Base-by-base conservation (phyloP, 306 rosid genomes). In the Cicer bijugum region DNA sequence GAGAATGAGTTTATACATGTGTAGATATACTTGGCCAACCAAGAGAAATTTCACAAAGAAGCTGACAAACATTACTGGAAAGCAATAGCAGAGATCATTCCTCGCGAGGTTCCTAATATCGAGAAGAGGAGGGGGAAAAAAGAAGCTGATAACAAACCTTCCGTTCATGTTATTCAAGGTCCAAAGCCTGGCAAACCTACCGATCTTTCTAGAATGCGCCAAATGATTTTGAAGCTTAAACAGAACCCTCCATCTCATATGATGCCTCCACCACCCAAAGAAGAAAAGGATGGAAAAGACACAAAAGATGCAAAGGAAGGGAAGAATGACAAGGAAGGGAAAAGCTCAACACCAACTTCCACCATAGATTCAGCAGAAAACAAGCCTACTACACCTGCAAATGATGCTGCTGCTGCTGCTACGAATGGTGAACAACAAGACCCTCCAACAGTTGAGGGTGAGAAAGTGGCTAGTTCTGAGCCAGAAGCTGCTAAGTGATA, bases 151-250 rank as follows among this genome's bases (percentile, higher is more conserved):
- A 87, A 86, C 55, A 89, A 91, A 78, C 88, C 95, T 69, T 82
- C 90, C 0, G 58, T 89, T 17, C 35, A 83, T 43, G 83, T 94
- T 10, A 66, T 91, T 85, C 96, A 89, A 20, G 98, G 98, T 66
- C 97, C 98, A 56, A 94, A 94, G 82, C 98, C 98, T 9, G 97
- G 97, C 65, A 88, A 94, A 72, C 95, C 96, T 10, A 91, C 98
- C 11, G 98, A 91, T 76, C 93, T 94, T 69, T 62, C 95, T 16
- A 86, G 98, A 83, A 85, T 91, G 96, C 87, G 95, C 79, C 96
- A 91, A 65, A 80, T 94, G 85, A 83, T 89, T 56, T 60, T 82
- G 63, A 91, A 91, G 86, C 86, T 94, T 70, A 94, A 91, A 68
- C 95, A 87, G 76, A 94, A 80, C 5, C 97, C 97, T 71, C 99